phyloP scores from a whole-genome alignment of 331 rosid species.

The Rosa hybrid region DNA sequence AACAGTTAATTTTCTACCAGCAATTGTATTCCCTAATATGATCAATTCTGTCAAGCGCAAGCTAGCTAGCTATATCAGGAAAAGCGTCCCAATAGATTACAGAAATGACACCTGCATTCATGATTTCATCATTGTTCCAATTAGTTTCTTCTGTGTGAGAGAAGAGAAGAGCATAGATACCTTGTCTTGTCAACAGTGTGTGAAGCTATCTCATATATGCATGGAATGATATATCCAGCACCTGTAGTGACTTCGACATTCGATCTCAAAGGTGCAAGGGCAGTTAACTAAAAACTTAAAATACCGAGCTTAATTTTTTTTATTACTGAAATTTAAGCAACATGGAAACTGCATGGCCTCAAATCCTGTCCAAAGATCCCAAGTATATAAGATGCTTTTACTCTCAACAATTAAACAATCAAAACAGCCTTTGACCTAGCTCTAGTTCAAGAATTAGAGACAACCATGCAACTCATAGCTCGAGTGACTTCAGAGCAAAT shows the following conservation, averaged over 20 bases:
- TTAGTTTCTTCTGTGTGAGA: constrained; percentile 62
- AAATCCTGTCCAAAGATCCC: constrained; percentile 61
- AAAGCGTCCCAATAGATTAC: constrained; percentile 65
- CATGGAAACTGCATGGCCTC: constrained; percentile 88
- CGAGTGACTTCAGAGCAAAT: no score
- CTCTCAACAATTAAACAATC: neutral
- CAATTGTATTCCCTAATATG: constrained; percentile 53
- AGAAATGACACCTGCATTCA: constrained; percentile 26
- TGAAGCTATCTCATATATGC: constrained; percentile 53
- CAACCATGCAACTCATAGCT: neutral
- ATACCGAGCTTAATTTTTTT: constrained; percentile 39
- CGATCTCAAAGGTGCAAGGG: constrained; percentile 60
- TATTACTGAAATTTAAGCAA: constrained; percentile 70
- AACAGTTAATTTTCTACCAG: constrained; percentile 45
- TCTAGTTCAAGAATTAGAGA: neutral
- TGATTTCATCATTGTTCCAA: constrained; percentile 40
- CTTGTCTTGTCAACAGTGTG: constrained; percentile 72
- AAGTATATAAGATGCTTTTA: constrained; percentile 20
- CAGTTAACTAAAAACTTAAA: constrained; percentile 46
- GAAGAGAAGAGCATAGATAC: constrained; percentile 72
- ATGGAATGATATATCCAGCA: constrained; percentile 58
- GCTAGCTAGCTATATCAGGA: constrained; percentile 43
- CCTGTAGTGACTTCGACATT: constrained; percentile 58
- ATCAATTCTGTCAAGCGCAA: constrained; percentile 60
- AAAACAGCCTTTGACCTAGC: neutral